Percentiles rank a stretch among this genome's conserved stretches.
phyloP scores from a whole-genome alignment of 441 rosid species.

The Viola pubescens region DNA sequence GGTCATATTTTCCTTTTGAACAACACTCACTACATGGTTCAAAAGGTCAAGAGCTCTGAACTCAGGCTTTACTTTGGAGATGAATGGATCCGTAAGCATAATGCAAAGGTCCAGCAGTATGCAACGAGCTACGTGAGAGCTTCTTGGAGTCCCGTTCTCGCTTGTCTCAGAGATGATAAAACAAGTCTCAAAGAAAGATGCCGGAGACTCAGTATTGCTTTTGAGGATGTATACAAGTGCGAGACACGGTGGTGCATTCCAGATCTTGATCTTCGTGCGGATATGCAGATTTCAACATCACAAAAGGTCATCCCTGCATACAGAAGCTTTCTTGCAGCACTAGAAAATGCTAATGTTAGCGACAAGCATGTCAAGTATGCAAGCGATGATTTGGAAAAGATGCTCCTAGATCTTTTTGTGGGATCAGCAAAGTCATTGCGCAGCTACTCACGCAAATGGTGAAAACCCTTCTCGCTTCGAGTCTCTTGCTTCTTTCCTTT shows the following conservation, averaged over 20 bases:
- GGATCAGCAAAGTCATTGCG: slow-evolving; percentile 41
- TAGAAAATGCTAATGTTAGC: slow-evolving; percentile 26
- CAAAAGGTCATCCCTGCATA: slow-evolving; percentile 63
- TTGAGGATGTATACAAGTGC: slow-evolving; percentile 64
- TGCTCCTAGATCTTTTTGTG: slow-evolving; percentile 59
- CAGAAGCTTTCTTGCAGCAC: slow-evolving; percentile 44
- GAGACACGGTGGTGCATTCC: slow-evolving; percentile 65
- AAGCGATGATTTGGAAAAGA: slow-evolving; percentile 44
- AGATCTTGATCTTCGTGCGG: slow-evolving; percentile 66
- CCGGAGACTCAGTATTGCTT: slow-evolving; percentile 43
- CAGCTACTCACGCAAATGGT: slow-evolving; percentile 36
- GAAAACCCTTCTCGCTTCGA: slow-evolving; percentile 16
- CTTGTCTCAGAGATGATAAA: slow-evolving; percentile 41
- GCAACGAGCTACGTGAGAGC: slow-evolving; percentile 56
- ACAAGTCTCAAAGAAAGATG: slow-evolving; percentile 41
- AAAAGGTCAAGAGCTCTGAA: slow-evolving; percentile 57
- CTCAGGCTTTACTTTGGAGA: slow-evolving; percentile 64
- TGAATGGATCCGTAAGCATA: slow-evolving; percentile 74
- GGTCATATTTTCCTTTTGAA: slow-evolving; percentile 54
- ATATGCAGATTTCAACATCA: slow-evolving; percentile 54
- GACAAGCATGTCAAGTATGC: slow-evolving; percentile 54
- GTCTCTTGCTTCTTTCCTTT: slow-evolving; percentile 1
- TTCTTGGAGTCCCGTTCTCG: slow-evolving; percentile 57
- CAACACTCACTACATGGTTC: slow-evolving; percentile 69
- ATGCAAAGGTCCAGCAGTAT: slow-evolving; percentile 45